Conservation (phyloP, 2,329 filamentous ascomycete species). For the Diaporthe longicolla region DNA sequence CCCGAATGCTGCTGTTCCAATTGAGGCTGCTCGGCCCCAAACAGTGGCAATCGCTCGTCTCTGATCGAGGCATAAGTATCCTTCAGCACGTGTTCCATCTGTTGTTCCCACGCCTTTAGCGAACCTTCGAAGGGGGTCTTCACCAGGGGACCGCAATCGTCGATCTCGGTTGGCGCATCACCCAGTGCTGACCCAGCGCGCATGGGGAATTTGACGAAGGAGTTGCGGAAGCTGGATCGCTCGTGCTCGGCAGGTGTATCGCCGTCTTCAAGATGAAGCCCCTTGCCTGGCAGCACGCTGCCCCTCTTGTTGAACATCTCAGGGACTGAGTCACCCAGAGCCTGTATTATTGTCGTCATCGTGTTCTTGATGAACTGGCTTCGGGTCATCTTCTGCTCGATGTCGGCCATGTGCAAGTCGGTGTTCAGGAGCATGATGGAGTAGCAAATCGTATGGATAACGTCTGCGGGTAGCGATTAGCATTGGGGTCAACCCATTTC, state of each 20-base stretch:
- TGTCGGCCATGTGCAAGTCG: conserved; percentile 94
- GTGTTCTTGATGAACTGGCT: conserved; percentile 97
- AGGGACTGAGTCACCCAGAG: conserved; percentile 79
- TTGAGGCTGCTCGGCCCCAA: conserved; percentile 74
- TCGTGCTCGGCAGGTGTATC: conserved; percentile 55
- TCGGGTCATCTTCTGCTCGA: conserved; percentile 96
- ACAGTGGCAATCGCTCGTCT: conserved; percentile 86
- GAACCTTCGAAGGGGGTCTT: conserved; percentile 82
- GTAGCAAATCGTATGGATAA: conserved; percentile 97
- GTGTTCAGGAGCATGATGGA: conserved; percentile 96
- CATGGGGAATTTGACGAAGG: conserved; percentile 63
- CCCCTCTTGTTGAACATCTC: conserved; percentile 72
- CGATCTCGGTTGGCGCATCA: conserved; percentile 56
- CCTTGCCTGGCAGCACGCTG: conserved; percentile 64
- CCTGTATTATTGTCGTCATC: conserved; percentile 86
- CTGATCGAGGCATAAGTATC: conserved; percentile 93
- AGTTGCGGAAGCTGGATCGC: conserved; percentile 59
- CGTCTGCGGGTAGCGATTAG: conserved; percentile 67
- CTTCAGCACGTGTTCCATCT: conserved; percentile 92
- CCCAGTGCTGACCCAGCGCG: conserved; percentile 60
- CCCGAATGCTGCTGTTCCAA: conserved; percentile 63
- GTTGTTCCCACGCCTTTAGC: conserved; percentile 86
- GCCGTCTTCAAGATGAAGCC: conserved; percentile 50
- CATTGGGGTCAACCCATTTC: background rate
- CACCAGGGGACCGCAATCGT: conserved; percentile 82